These are phyloP conservation scores for Panicum miliaceum DNA, from an alignment of 176 grass and related monocot genomes.

Conservation along the genomic window DNA sequence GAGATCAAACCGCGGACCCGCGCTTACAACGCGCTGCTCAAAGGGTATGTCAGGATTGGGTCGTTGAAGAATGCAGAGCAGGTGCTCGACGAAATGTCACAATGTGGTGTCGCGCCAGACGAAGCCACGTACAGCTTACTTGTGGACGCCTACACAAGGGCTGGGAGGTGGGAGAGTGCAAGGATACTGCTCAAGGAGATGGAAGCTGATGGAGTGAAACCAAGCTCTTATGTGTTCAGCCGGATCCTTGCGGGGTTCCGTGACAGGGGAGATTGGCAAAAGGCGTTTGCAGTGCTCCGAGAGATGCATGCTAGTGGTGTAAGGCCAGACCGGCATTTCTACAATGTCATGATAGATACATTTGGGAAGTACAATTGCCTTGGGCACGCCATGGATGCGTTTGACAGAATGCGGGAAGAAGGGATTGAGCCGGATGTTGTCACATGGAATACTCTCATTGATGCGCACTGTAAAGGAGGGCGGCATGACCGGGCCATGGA, in stretches of 20 bases:
- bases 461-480: slow-evolving; percentile 78
- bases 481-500: slow-evolving; percentile 73
- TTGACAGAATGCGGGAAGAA: slow-evolving; percentile 78
- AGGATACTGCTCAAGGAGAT: slow-evolving; percentile 94
- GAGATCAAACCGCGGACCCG: slow-evolving; percentile 71
- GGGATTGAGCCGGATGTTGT: slow-evolving; percentile 82
- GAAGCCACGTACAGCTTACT: slow-evolving; percentile 88
- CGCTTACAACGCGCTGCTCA: slow-evolving; percentile 92
- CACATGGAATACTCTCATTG: slow-evolving; percentile 92
- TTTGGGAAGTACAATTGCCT: slow-evolving; percentile 96
- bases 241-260: slow-evolving; percentile 80
- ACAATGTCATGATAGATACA: slow-evolving; percentile 94
- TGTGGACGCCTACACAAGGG: slow-evolving; percentile 79
- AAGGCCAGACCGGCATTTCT: slow-evolving; percentile 88
- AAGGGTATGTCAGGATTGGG: slow-evolving; percentile 83
- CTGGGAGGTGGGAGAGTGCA: slow-evolving; percentile 88
- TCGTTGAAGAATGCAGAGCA: slow-evolving; percentile 83
- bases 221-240: slow-evolving; percentile 85
- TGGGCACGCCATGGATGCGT: slow-evolving; percentile 83
- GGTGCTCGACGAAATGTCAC: slow-evolving; percentile 84
- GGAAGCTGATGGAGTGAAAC: slow-evolving; percentile 72
- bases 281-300: slow-evolving; percentile 77
- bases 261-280: slow-evolving; percentile 92
- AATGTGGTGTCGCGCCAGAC: slow-evolving; percentile 69
- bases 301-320: slow-evolving; percentile 89